A percentile compares a stretch with the other conserved stretches of the same genome.
Evolutionary conservation across 345 rosid genomes (phyloP).

Genomic region (Orychophragmus violaceus): DNA sequence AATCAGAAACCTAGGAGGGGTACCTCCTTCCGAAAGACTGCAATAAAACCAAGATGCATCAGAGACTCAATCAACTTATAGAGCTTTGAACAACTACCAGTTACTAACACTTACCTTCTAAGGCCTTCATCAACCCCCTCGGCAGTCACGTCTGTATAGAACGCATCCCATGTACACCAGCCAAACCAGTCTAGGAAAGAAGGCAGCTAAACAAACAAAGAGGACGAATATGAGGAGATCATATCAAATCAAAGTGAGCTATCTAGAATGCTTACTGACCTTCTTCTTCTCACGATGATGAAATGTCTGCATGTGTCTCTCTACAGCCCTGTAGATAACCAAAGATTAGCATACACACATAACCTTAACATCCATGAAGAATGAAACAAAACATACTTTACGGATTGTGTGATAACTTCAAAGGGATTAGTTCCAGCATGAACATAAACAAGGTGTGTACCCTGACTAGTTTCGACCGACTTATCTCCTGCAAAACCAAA

Average conservation of each 20-base stretch:
- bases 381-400: slow-evolving; percentile 46
- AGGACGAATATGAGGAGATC: slow-evolving; percentile 4
- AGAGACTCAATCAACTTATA: slow-evolving; percentile 10
- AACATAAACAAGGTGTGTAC: slow-evolving; percentile 78
- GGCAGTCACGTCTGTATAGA: slow-evolving; percentile 92
- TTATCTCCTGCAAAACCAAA: slow-evolving; percentile 80
- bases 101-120: slow-evolving; percentile 44
- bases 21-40: slow-evolving; percentile 86
- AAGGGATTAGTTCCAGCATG: slow-evolving; percentile 96
- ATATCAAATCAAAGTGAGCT: slow-evolving; percentile 5
- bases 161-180: slow-evolving; percentile 99
- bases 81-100: neutral
- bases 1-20: slow-evolving; percentile 89
- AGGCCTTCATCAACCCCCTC: slow-evolving; percentile 95
- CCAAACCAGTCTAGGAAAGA: slow-evolving; percentile 94
- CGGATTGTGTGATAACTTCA: slow-evolving; percentile 88
- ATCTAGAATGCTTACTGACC: slow-evolving; percentile 31
- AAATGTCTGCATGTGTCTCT: slow-evolving; percentile 84
- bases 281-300: slow-evolving; percentile 79
- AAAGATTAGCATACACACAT: neutral
- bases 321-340: slow-evolving; percentile 53
- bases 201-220: slow-evolving; percentile 51
- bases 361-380: neutral
- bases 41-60: slow-evolving; percentile 28
- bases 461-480: slow-evolving; percentile 80